Conservation (phyloP, 176 grass and related monocot species). For the Melocanna baccifera region DNA sequence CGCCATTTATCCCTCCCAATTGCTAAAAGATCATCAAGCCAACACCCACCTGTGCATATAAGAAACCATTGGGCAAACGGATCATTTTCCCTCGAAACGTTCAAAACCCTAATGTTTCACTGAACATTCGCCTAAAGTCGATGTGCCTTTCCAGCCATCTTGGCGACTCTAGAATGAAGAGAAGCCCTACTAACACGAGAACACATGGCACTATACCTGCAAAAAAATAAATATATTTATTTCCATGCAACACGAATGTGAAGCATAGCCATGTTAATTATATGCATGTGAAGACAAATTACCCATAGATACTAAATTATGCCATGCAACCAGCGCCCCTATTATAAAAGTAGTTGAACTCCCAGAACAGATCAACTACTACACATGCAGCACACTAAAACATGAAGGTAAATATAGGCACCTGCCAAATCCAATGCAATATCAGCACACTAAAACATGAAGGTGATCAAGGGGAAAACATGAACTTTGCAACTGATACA, state of each 20-base stretch:
- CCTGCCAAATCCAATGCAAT: too few relatives aligned
- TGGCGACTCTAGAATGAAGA: slow-evolving; percentile 79
- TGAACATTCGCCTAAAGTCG: background rate
- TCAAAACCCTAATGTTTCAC: background rate
- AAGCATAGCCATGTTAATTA: background rate
- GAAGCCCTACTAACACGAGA: slow-evolving; percentile 47
- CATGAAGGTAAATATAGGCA: too few relatives aligned
- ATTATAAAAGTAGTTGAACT: too few relatives aligned
- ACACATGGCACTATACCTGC: slow-evolving; percentile 62
- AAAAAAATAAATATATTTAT: slow-evolving; percentile 6
- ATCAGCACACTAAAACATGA: too few relatives aligned
- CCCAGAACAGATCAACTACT: too few relatives aligned
- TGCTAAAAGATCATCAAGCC: slow-evolving; percentile 69
- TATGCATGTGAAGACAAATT: too few relatives aligned
- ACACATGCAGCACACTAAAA: too few relatives aligned
- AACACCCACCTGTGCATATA: slow-evolving; percentile 51
- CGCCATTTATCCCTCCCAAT: slow-evolving; percentile 68
- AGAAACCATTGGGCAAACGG: background rate
- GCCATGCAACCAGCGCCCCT: too few relatives aligned
- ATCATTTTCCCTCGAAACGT: background rate
- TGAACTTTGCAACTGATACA: too few relatives aligned
- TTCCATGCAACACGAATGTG: background rate
- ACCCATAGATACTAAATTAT: too few relatives aligned
- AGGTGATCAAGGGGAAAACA: too few relatives aligned
- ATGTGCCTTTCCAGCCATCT: slow-evolving; percentile 73